Evolutionary conservation across 2,329 filamentous ascomycete genomes (phyloP), one percentile per base, ranked within the genome.

Genomic region (Penicillium sp.): DNA sequence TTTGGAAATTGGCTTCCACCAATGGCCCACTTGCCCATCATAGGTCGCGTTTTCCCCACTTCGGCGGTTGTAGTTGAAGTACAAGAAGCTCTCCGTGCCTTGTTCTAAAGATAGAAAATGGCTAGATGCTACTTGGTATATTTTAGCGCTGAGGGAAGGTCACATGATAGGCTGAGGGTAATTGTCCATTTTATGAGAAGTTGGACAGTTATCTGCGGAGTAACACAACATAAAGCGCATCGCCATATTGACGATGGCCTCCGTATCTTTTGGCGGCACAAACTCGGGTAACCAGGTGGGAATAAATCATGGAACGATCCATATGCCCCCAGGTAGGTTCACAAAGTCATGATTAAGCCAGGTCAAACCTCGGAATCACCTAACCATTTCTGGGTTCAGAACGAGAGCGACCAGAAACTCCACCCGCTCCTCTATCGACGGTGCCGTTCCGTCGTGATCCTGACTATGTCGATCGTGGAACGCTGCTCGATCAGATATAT

Each of bases 401-500:
- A 16, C 57, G 45, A 43, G 60, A 58, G 13, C 57, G 49, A 43
- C 52, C 56, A 2, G 61, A 57, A 50, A 58, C 55, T 10, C 60
- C 58, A 52, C 52, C 55, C 4, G 43, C 26, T 8, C 61, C 58
- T 31, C 52, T 54, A 31, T 58, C 46, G 9, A 59, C 29, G 10
- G 53, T 65, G 9, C 64, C 63, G 11, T 66, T 64, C 43, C 49
- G 35, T 22, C 64, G 57, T 44, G 57, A 66, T 33, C 52, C 52
- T 29, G 56, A 64, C 35, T 66, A 64, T 50, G 47, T 68, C 21
- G 47, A 55, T 51, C 58, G 58, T 22, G 53, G 49, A 5, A 24
- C 29, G 26, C 27, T 66, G n/a, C 59, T 71, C 39, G 57, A 66
- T 60, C 60, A 67, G 42, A 68, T 71, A 52, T 48, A 69, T 47